Evolutionary conservation across 306 rosid genomes (phyloP), one percentile per base, ranked within the genome.

Genomic region (Cicer bijugum): DNA sequence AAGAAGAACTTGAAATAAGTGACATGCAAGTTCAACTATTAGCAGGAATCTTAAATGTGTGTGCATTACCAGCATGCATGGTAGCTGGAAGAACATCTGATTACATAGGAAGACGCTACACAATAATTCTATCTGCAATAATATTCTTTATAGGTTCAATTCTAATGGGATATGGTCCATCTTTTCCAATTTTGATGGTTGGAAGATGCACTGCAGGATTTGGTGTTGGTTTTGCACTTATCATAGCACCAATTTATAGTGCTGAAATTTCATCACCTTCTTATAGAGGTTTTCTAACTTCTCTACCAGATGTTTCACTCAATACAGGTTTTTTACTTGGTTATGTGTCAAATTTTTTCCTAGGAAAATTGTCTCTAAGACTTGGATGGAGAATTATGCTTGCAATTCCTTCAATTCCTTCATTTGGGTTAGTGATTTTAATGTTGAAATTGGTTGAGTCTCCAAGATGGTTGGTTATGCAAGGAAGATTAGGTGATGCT

Each of bases 371-470:
- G 4, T 0, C 55, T 7, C 37, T 87, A 28, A 60, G 14, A 7
- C 84, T 93, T 40, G 98, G 97, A 6, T 93, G 96, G 97, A 84
- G 98, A 57, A 0, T 84, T 12, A 90, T 90, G 98, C 50, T 90
- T 0, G 90, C 88, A n/a, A 2, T 87, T 47, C 87, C 91, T 6
- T 88, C 85, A 12, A 20, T 87, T 12, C 98, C 98, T 64, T 87
- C 97, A 6, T 16, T 93, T 8, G 79, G 9, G 1, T 39, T 90
- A 16, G 79, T 83, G 2, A 8, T 89, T 15, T 81, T 85, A 3
- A 78, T 89, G 72, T 47, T 86, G 0, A 74, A 60, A 35, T 76
- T 93, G 84, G 87, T 87, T 0, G 97, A 93, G 74, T 93, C 97
- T 0, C 98, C 98, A 1, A 84, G 98, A 59, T 93, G 97, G 98